Percentiles rank a stretch among this genome's conserved stretches.
Evolutionary conservation across 208 protist species (phyloP).

Genomic region (Spongospora subterranea): DNA sequence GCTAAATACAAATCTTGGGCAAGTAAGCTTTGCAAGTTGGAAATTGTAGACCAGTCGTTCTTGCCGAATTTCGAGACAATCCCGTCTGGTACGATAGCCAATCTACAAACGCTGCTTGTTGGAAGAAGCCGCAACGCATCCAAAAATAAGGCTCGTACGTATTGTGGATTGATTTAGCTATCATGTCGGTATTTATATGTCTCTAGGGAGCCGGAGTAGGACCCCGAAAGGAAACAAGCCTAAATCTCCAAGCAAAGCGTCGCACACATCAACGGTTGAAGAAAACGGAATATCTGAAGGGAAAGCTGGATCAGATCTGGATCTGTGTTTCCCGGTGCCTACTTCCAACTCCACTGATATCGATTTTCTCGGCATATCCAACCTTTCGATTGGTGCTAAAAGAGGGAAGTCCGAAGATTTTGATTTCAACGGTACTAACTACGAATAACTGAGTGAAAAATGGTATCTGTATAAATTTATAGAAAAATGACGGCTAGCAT

Average conservation of each 20-base stretch:
- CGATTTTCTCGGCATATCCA: neutral
- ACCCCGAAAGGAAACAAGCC: neutral
- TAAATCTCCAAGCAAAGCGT: neutral
- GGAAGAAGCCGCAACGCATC: neutral
- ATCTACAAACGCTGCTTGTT: constrained; percentile 22
- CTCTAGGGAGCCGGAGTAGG: neutral
- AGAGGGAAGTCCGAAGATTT: too few relatives aligned
- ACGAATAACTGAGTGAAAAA: too few relatives aligned
- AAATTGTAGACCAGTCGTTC: neutral
- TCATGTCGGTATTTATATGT: neutral
- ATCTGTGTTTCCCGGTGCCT: neutral
- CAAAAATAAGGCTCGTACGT: neutral
- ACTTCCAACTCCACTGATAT: neutral
- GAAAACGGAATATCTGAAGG: neutral
- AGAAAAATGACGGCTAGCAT: too few relatives aligned
- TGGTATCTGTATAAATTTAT: too few relatives aligned
- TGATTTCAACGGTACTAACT: too few relatives aligned
- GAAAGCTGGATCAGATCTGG: neutral
- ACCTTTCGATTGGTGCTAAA: too few relatives aligned
- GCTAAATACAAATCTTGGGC: constrained; percentile 23
- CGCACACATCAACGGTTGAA: neutral
- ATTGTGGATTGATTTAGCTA: neutral
- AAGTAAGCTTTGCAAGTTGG: neutral
- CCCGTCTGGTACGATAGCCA: neutral
- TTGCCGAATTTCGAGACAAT: constrained; percentile 49